Evolutionary conservation across 2,329 filamentous ascomycete genomes (phyloP).

Genomic region (Rhinocladiella similis): DNA sequence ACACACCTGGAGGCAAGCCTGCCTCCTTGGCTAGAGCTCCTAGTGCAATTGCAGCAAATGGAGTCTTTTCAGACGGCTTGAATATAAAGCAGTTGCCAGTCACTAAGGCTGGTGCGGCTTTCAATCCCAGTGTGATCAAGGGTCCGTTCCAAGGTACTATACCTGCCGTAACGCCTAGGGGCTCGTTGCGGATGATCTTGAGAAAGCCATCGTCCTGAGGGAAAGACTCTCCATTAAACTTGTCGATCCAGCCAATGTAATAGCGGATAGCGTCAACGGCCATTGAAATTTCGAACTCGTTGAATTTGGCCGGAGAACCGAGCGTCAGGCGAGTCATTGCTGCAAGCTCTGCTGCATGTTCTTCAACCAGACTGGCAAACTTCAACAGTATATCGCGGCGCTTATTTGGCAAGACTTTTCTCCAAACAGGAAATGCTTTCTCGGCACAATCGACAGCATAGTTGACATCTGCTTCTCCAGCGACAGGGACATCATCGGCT

Average conservation of each 20-base stretch:
- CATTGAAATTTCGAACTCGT: constrained; percentile 49
- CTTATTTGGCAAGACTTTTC: constrained; percentile 36
- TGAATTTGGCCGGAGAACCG: constrained; percentile 24
- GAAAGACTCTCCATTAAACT: constrained; percentile 83
- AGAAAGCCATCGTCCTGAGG: constrained; percentile 71
- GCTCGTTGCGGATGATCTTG: constrained; percentile 61
- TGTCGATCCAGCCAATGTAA: constrained; percentile 89
- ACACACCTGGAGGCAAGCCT: constrained; percentile 73
- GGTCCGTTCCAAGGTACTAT: constrained; percentile 84
- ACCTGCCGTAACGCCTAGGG: constrained; percentile 75
- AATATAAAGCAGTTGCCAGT: constrained; percentile 59
- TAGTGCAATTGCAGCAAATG: constrained; percentile 58
- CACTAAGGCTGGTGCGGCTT: constrained; percentile 53
- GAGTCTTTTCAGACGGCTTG: constrained; percentile 60
- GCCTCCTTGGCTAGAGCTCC: constrained; percentile 68
- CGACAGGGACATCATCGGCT: constrained; percentile 48
- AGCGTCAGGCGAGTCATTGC: too few species aligned
- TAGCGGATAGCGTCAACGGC: constrained; percentile 71
- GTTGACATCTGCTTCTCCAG: constrained; percentile 51
- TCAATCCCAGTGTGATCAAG: constrained; percentile 53
- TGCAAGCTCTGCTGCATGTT: constrained; percentile 27
- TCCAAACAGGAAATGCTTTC: constrained; percentile 49
- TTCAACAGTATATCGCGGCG: constrained; percentile 45
- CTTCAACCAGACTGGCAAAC: constrained; percentile 46
- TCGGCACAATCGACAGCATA: constrained; percentile 51